Evolutionary conservation across 257 asterid genomes (phyloP), one percentile per base, ranked within the genome.

Genomic region (Rehmannia glutinosa): DNA sequence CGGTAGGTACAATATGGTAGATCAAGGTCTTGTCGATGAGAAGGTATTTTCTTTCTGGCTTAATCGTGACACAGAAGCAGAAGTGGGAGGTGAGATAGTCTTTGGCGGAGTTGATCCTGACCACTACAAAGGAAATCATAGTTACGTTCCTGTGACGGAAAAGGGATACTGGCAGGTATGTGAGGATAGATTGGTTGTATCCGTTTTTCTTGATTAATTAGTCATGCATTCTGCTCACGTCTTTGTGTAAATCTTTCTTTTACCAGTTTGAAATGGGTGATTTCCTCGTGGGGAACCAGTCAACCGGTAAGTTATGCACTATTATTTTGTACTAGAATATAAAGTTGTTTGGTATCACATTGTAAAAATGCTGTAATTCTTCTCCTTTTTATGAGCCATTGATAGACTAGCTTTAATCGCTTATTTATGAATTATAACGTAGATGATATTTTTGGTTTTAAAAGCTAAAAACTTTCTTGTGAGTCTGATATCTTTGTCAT

Each of bases 151-250:
- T 0, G 84, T 91, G 15, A 82, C 96, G 0, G 69, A 81, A 66
- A 91, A 91, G 75, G 98, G 98, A 10, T 91, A 91, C 80, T 91
- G 98, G 98, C 96, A 91, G 88, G 98, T 91, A 79, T 21, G 23
- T 64, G 35, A 61, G 71, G 6, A 70, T 45, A 63, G 5, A 23
- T 19, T n/a, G n/a, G 16, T 19, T 20, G 3, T 52, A 24, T 66
- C 51, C 8, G 15, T 74, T 52, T n/a, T 39, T 64, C 42, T 66
- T 33, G 47, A 12, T 65, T 15, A 21, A 16, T 24, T 35, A 9
- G 13, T 38, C 13, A 54, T 28, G n/a, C 53, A 68, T 47, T 61
- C 66, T 42, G 42, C 66, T 10, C 19, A 13, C 3, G 21, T 47
- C 38, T 60, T 8, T 5, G 2, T 17, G 13, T 46, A 6, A 25